Conservation (phyloP, 768 basidiomycete genomes). For the Suillus subluteus region DNA sequence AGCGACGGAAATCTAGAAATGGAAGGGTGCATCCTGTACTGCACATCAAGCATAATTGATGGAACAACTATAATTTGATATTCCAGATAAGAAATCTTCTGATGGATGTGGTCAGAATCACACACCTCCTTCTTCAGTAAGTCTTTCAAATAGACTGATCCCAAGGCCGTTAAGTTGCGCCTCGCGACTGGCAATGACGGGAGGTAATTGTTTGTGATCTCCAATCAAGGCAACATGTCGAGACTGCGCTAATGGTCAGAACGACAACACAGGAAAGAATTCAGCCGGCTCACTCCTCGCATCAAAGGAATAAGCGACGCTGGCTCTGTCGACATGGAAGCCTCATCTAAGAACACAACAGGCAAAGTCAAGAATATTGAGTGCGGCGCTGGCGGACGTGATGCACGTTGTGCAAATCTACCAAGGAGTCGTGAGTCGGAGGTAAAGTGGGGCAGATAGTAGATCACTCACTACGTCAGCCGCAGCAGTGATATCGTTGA, state of each 20-base stretch:
- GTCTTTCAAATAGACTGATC: slow-evolving; percentile 84
- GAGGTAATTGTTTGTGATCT: slow-evolving; percentile 96
- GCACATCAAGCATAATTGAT: slow-evolving; percentile 89
- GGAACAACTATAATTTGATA: slow-evolving; percentile 61
- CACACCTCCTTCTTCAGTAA: slow-evolving; percentile 83
- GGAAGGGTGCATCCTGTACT: slow-evolving; percentile 94
- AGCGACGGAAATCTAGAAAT: slow-evolving; percentile 86
- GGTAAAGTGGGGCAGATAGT: slow-evolving; percentile 9
- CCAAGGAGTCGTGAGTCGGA: slow-evolving; percentile 16
- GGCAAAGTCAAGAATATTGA: slow-evolving; percentile 86
- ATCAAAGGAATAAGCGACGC: slow-evolving; percentile 89
- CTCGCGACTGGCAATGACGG: slow-evolving; percentile 78
- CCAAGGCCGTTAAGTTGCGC: slow-evolving; percentile 76
- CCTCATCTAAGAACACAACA: slow-evolving; percentile 92
- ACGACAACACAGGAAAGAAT: slow-evolving; percentile 11
- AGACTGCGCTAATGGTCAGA: slow-evolving; percentile 49
- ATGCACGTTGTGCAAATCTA: slow-evolving; percentile 90
- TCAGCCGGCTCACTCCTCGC: slow-evolving; percentile 75
- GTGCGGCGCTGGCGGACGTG: slow-evolving; percentile 64
- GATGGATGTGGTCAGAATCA: slow-evolving; percentile 19
- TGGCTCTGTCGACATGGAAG: slow-evolving; percentile 95
- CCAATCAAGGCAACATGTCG: slow-evolving; percentile 87
- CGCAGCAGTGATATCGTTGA: slow-evolving; percentile 60
- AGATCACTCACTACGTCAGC: slow-evolving; percentile 72
- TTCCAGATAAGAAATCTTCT: slow-evolving; percentile 15